phyloP scores from a whole-genome alignment of 345 rosid genomes.

The Trapa incisa region DNA sequence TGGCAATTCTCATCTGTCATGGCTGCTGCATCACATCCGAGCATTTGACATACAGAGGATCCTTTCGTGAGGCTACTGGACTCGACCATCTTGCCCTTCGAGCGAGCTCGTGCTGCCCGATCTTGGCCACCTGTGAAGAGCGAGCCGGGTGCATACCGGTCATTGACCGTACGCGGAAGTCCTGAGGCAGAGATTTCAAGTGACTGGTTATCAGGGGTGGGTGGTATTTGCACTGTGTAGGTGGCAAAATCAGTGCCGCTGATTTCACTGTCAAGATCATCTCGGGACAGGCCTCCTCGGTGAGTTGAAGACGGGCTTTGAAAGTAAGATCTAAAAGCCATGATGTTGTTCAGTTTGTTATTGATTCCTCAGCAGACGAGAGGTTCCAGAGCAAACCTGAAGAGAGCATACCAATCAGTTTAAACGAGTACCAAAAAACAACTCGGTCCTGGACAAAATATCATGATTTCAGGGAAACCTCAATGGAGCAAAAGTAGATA shows the following conservation, averaged over 20 bases:
- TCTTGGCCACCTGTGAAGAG: slow-evolving; percentile 38
- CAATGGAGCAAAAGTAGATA: neutral
- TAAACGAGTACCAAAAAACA: neutral
- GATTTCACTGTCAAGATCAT: slow-evolving; percentile 35
- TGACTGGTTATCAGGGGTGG: slow-evolving; percentile 53
- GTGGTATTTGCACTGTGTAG: slow-evolving; percentile 45
- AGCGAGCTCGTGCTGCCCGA: slow-evolving; percentile 20
- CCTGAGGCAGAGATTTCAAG: slow-evolving; percentile 14
- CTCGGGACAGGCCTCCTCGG: slow-evolving; percentile 23
- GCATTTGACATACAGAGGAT: slow-evolving; percentile 17
- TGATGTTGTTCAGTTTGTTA: slow-evolving; percentile 5
- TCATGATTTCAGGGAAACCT: neutral
- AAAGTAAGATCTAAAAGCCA: slow-evolving; percentile 22
- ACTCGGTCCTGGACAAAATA: neutral
- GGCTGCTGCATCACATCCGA: slow-evolving; percentile 29
- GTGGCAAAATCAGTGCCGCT: slow-evolving; percentile 21
- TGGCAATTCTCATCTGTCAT: slow-evolving; percentile 21
- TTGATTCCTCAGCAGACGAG: neutral
- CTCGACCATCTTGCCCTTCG: slow-evolving; percentile 26
- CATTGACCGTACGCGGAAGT: slow-evolving; percentile 8
- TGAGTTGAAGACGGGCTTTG: slow-evolving; percentile 26
- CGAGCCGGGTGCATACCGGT: slow-evolving; percentile 22
- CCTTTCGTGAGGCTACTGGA: slow-evolving; percentile 14
- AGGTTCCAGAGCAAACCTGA: slow-evolving; percentile 10
- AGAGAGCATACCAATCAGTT: neutral